Conservation (phyloP, 2,329 filamentous ascomycete genomes). For the Hypoxylon sp. region DNA sequence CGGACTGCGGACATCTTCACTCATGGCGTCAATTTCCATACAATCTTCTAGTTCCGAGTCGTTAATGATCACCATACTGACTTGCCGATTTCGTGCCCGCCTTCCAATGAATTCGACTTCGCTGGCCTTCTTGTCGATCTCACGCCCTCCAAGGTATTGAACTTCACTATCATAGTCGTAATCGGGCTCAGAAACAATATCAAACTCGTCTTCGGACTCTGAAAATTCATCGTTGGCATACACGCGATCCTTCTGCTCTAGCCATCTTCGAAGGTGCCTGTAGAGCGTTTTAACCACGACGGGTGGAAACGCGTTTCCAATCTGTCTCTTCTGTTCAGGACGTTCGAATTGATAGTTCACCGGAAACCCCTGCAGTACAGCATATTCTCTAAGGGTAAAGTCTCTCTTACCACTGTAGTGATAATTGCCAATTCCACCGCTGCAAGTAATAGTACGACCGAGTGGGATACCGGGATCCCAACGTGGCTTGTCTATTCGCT, state of each 20-base stretch:
- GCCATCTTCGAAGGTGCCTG: conserved; percentile 62
- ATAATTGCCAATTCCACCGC: conserved; percentile 70
- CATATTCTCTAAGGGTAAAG: conserved; percentile 78
- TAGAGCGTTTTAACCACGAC: conserved; percentile 66
- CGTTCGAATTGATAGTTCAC: conserved; percentile 69
- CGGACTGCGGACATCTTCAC: conserved; percentile 26
- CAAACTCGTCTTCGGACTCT: conserved; percentile 41
- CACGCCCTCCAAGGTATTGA: conserved; percentile 42
- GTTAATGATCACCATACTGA: conserved; percentile 28
- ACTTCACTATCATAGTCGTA: conserved; percentile 31
- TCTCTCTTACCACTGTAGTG: conserved; percentile 75
- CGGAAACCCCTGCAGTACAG: conserved; percentile 79
- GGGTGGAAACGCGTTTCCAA: conserved; percentile 85
- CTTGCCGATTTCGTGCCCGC: conserved; percentile 17
- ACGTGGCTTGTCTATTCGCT: conserved; percentile 51
- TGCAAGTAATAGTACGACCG: conserved; percentile 74
- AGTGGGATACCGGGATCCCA: conserved; percentile 66
- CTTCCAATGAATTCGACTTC: conserved; percentile 44
- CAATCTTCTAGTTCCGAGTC: conserved; percentile 31
- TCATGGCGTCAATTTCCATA: conserved; percentile 47
- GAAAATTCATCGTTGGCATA: conserved; percentile 38
- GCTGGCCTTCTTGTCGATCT: conserved; percentile 13
- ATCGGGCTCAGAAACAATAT: conserved; percentile 5
- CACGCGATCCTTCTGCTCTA: conserved; percentile 62
- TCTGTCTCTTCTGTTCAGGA: conserved; percentile 70